Percentiles rank a stretch among this genome's conserved stretches.
These are phyloP conservation scores for Saccharomyces hybrid DNA, from an alignment of 1,139 yeast species.

Conservation along the genomic window DNA sequence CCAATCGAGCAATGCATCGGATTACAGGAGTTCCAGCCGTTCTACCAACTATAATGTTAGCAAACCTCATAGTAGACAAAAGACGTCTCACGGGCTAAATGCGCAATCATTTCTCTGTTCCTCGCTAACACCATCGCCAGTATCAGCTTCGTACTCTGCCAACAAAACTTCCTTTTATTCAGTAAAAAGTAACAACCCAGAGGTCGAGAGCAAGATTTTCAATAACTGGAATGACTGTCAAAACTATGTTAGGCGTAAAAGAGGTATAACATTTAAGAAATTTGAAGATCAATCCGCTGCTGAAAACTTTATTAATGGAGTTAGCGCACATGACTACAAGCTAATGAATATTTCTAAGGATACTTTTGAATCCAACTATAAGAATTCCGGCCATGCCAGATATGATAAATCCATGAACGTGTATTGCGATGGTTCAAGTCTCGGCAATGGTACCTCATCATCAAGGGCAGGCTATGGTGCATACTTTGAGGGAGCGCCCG, in stretches of 20 bases:
- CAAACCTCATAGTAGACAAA: background rate
- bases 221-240: slow-evolving; percentile 42
- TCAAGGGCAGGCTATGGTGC: slow-evolving; percentile 68
- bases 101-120: background rate
- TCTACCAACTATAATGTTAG: background rate
- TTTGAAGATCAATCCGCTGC: slow-evolving; percentile 39
- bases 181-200: slow-evolving; percentile 38
- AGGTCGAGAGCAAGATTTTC: slow-evolving; percentile 34
- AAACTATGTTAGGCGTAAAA: slow-evolving; percentile 38
- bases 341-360: slow-evolving; percentile 14
- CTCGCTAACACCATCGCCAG: background rate
- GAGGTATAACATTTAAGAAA: slow-evolving; percentile 43
- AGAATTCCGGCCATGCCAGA: slow-evolving; percentile 3
- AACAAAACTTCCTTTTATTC: slow-evolving; percentile 16
- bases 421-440: slow-evolving; percentile 69
- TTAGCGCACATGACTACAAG: slow-evolving; percentile 15
- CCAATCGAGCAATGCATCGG: slow-evolving; percentile 7
- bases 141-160: background rate
- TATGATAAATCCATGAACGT: slow-evolving; percentile 25
- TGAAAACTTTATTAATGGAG: slow-evolving; percentile 26
- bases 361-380: slow-evolving; percentile 13
- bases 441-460: slow-evolving; percentile 42
- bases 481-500: slow-evolving; percentile 51
- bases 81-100: background rate
- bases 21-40: background rate